Evolutionary conservation across 1,284 basidiomycete species (phyloP).

Genomic region (Malassezia caprae): DNA sequence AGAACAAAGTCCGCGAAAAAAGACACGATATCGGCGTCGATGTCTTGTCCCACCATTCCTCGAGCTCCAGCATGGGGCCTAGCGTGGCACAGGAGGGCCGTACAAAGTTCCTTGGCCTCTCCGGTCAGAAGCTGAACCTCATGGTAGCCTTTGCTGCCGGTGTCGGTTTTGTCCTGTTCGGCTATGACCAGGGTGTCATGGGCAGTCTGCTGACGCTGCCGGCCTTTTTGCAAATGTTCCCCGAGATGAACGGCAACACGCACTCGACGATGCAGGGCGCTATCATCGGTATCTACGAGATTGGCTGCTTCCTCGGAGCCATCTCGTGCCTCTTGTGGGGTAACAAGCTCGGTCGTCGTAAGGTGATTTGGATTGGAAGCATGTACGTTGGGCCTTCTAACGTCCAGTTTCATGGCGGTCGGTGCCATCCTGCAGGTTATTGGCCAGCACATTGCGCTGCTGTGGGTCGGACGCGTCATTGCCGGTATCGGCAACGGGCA

Average conservation of each 20-base stretch:
- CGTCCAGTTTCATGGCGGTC: slow-evolving; percentile 24
- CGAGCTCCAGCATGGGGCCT: neutral
- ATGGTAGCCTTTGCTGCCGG: slow-evolving; percentile 40
- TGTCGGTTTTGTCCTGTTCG: slow-evolving; percentile 43
- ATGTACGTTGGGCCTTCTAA: neutral
- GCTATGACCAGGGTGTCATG: slow-evolving; percentile 46
- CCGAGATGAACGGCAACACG: slow-evolving; percentile 24
- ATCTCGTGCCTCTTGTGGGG: slow-evolving; percentile 41
- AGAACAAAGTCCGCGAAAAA: neutral
- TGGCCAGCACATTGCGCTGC: slow-evolving; percentile 27
- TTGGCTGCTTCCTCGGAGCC: slow-evolving; percentile 39
- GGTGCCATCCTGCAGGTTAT: slow-evolving; percentile 33
- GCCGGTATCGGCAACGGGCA: slow-evolving; percentile 45
- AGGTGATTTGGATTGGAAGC: slow-evolving; percentile 41
- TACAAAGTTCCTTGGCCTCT: slow-evolving; percentile 1
- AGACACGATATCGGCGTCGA: neutral
- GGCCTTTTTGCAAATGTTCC: slow-evolving; percentile 30
- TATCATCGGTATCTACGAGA: slow-evolving; percentile 42
- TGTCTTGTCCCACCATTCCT: neutral
- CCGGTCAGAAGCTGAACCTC: slow-evolving; percentile 28
- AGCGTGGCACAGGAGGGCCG: neutral
- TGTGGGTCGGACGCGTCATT: slow-evolving; percentile 41
- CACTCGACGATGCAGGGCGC: slow-evolving; percentile 32
- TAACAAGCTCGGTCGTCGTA: slow-evolving; percentile 35
- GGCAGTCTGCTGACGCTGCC: slow-evolving; percentile 40